Evolutionary conservation across 352 stramenopile genomes (phyloP).

Genomic region (Pythium scleroteichum): DNA sequence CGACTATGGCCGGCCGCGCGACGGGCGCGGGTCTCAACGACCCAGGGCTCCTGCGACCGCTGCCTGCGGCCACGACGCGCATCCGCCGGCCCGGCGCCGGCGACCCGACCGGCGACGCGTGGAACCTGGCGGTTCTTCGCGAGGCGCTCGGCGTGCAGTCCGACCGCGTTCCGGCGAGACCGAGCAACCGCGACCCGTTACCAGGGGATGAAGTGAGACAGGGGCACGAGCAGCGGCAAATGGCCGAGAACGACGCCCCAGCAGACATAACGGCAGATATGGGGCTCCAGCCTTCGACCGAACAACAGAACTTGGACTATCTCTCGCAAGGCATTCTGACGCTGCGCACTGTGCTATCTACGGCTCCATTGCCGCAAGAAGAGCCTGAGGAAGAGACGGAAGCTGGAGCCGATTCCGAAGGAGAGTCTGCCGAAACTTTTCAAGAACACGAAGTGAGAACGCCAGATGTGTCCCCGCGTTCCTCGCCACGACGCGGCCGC

Average conservation of each 20-base stretch:
- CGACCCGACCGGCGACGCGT: conserved; percentile 42
- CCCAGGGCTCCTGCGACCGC: conserved; percentile 16
- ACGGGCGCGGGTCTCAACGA: conserved; percentile 11
- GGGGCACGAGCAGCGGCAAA: conserved; percentile 21
- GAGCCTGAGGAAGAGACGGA: neutral
- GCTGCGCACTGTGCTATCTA: conserved; percentile 31
- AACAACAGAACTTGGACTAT: conserved; percentile 31
- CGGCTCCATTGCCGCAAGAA: conserved; percentile 12
- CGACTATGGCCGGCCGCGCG: neutral
- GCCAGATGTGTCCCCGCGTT: conserved; percentile 3
- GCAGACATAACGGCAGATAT: conserved; percentile 12
- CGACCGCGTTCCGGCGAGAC: conserved; percentile 13
- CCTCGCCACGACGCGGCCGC: conserved; percentile 30
- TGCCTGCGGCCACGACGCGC: conserved; percentile 10
- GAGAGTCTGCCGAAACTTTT: neutral
- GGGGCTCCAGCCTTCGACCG: conserved; percentile 5
- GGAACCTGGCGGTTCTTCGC: conserved; percentile 63
- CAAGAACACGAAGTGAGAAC: conserved; percentile 2
- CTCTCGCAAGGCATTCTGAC: conserved; percentile 35
- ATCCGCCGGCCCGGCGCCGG: conserved; percentile 17
- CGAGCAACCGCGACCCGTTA: conserved; percentile 15
- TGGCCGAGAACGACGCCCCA: conserved; percentile 22
- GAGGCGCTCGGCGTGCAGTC: conserved; percentile 41
- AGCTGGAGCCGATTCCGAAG: neutral
- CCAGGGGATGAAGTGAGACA: conserved; percentile 16